Evolutionary conservation across 306 rosid species (phyloP).

Genomic region (Vigna reflexopilosa): DNA sequence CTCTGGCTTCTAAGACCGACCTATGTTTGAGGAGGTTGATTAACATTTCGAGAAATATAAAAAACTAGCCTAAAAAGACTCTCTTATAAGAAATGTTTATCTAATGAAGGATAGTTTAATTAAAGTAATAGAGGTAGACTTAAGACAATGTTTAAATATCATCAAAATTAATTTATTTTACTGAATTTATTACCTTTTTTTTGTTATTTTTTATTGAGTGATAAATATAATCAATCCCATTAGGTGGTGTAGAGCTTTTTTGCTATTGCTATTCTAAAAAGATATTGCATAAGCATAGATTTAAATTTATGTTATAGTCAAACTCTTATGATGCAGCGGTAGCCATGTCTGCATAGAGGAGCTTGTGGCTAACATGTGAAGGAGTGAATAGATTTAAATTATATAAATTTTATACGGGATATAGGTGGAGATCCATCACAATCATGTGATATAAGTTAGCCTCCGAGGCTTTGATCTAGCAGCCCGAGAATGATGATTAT

Average conservation of each 20-base stretch:
- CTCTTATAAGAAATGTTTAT: neutral
- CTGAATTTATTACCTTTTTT: neutral
- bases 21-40: neutral
- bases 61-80: neutral
- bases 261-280: neutral
- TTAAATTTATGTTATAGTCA: too few species aligned
- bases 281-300: neutral
- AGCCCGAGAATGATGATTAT: neutral
- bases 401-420: neutral
- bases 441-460: neutral
- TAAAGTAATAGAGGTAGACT: neutral
- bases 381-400: neutral
- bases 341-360: neutral
- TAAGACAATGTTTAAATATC: neutral
- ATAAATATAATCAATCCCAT: neutral
- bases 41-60: neutral
- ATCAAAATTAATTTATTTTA: neutral
- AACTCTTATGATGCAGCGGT: neutral
- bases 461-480: too few species aligned
- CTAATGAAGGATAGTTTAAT: neutral
- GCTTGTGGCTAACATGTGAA: neutral
- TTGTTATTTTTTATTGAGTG: neutral
- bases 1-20: neutral
- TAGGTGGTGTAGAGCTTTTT: neutral
- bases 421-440: neutral